Evolutionary conservation across 148 eudicot genomes (phyloP), one percentile per base, ranked within the genome.

Genomic region (Hydrangea macrophylla): DNA sequence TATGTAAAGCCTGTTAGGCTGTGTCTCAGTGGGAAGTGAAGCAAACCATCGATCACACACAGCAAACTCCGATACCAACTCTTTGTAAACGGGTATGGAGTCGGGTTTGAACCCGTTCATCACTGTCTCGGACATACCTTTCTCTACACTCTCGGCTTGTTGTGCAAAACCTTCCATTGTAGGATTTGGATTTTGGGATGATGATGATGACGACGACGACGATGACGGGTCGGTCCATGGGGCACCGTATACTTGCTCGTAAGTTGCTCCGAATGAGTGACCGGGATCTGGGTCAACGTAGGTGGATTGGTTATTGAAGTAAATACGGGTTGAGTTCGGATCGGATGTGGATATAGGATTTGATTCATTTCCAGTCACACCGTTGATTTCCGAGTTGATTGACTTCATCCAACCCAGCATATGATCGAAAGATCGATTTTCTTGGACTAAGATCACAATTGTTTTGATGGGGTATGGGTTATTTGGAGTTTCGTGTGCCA

Each of bases 61-160:
- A 0, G 84, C 96, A 53, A 83, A 90, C 61, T 90, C 84, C 48
- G 74, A 27, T 39, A 87, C 88, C 18, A 90, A 70, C 69, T 87
- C 92, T 60, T 73, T 85, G 83, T 85, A 85, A 27, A 90, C 87
- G 1, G 96, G 88, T 28, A 90, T 75, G 1, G 71, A 44, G 2
- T 87, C 92, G 30, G 96, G 96, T 57, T 72, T 80, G 77, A 90
- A 87, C 65, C 96, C 96, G 36, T 82, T 87, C 96, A 90, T 87
- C 25, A 90, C 96, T 0, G 79, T 69, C 26, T 80, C 81, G 0
- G 74, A 85, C 87, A 87, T 64, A 1, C 90, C 92, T 9, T 40
- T 8, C 54, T 77, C 44, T 0, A 36, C 57, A 51, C 87, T 72
- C 50, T 87, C 84, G 0, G 90, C 96, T 58, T 85, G 83, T 42